Evolutionary conservation across 495 filamentous ascomycete genomes (phyloP), one percentile per base, ranked within the genome.

Genomic region (Evernia prunastri): DNA sequence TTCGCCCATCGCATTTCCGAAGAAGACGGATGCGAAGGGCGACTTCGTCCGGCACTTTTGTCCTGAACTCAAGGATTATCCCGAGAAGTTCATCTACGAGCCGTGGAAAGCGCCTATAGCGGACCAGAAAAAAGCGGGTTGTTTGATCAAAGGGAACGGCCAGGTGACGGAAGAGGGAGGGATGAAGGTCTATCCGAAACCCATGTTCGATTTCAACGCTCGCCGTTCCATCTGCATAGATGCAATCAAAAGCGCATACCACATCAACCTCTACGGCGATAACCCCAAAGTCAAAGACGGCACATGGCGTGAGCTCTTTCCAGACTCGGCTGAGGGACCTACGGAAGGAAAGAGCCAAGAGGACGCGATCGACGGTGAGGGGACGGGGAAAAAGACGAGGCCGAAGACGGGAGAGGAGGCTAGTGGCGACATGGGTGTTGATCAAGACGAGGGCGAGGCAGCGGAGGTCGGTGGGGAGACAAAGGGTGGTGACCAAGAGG

Each of bases 41-140:
- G 66, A 73, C 0, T 84, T 87, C 59, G 80, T 90, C 20, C 72
- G 80, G 40, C 74, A 73, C 37, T 89, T 82, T 72, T 79, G 85
- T 10, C 87, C 87, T 0, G 87, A 89, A 65, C 71, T 90, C 47
- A 75, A 75, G 47, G 64, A 78, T 1, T 78, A 83, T 59, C 77
- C 82, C 45, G 80, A 82, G 67, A 89, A 88, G 66, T 89, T 79
- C 63, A 88, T 90, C 45, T 90, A 87, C 65, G 87, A 89, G 76
- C 87, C 87, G 10, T 89, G 86, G 86, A 86, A 83, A 64, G 84
- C 86, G 63, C 83, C 82, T 10, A 79, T 82, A 35, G 72, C 73
- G 25, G 85, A 86, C 67, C 82, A 86, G 73, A 84, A 80, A 67
- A 78, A 76, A 61, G 85, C 83, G 57, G 79, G 81, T 0, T 85